These are phyloP conservation scores for Euphrasia arctica DNA, from an alignment of 305 asterid genomes.

Conservation along the genomic window DNA sequence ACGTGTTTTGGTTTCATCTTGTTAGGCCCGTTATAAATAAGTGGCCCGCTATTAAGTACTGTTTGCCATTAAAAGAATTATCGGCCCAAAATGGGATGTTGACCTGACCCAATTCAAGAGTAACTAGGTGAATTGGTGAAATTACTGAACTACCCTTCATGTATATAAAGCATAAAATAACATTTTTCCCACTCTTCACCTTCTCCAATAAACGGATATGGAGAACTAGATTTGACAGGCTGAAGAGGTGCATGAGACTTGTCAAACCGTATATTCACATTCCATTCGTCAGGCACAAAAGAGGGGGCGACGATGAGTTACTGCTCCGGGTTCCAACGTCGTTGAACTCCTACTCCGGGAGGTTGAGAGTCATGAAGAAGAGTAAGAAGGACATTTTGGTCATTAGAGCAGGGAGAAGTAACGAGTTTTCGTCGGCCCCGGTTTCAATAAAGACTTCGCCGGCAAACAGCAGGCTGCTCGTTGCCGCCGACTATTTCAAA, in stretches of 20 bases:
- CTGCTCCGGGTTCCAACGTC: slow-evolving; percentile 33
- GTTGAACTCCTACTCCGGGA: slow-evolving; percentile 56
- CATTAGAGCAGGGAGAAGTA: slow-evolving; percentile 41
- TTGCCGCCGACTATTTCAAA: slow-evolving; percentile 26
- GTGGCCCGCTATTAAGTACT: too few relatives aligned
- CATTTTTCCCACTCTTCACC: too few relatives aligned
- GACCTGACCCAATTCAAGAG: too few relatives aligned
- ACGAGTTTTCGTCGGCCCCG: slow-evolving; percentile 63
- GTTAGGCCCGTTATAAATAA: too few relatives aligned
- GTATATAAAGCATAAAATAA: too few relatives aligned
- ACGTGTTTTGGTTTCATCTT: too few relatives aligned
- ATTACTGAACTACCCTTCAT: too few relatives aligned
- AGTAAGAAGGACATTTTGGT: slow-evolving; percentile 20
- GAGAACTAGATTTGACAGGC: slow-evolving; percentile 45
- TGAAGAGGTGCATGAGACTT: slow-evolving; percentile 61
- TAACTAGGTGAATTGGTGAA: too few relatives aligned
- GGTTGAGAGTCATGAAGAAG: slow-evolving; percentile 39
- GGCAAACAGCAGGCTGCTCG: slow-evolving; percentile 66
- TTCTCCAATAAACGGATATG: too few relatives aligned
- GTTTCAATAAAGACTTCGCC: slow-evolving; percentile 78
- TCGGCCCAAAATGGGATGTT: too few relatives aligned
- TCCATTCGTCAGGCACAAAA: slow-evolving; percentile 33
- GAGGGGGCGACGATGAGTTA: slow-evolving; percentile 22
- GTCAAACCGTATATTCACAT: slow-evolving; percentile 48
- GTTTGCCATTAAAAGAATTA: too few relatives aligned